Percentiles rank a stretch among this genome's conserved stretches.
phyloP scores from a whole-genome alignment of 192 early-diverging fungal genomes.

The Coemansia umbellata region DNA sequence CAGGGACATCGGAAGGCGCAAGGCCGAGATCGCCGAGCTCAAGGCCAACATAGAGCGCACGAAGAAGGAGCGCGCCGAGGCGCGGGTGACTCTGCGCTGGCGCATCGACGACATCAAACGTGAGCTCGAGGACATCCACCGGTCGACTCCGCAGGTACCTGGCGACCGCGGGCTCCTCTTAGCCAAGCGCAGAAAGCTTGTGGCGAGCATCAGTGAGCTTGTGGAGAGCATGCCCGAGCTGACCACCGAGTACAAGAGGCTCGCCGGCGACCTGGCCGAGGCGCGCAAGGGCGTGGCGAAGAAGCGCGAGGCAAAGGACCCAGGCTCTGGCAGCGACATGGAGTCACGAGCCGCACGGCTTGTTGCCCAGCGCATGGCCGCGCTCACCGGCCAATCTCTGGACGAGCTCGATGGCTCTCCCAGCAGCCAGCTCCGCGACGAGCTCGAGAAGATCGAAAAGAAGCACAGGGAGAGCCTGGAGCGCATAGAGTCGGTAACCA shows the following conservation, averaged over 20 bases:
- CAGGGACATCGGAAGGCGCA: constrained; percentile 21
- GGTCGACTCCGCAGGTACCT: constrained; percentile 7
- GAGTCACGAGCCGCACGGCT: constrained; percentile 38
- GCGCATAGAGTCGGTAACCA: constrained; percentile 25
- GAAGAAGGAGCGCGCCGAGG: constrained; percentile 29
- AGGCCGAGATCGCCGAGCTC: constrained; percentile 6
- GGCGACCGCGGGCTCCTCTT: constrained; percentile 9
- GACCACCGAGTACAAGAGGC: constrained; percentile 22
- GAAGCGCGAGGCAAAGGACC: constrained; percentile 5
- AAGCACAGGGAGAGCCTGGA: constrained; percentile 19
- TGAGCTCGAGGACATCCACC: constrained; percentile 40
- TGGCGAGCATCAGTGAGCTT: constrained; percentile 25
- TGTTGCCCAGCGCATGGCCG: constrained; percentile 46
- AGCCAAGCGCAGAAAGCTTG: constrained; percentile 22
- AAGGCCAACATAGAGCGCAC: constrained; percentile 5
- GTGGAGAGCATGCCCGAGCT: constrained; percentile 18
- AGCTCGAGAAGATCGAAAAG: constrained; percentile 18
- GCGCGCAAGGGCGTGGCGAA: constrained; percentile 7
- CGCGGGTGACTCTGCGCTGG: constrained; percentile 32
- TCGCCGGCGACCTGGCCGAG: constrained; percentile 28
- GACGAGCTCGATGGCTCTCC: constrained; percentile 2
- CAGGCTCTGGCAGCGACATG: constrained; percentile 8
- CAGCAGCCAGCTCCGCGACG: constrained; percentile 3
- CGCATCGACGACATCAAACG: constrained; percentile 46
- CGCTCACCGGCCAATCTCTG: constrained; percentile 36